phyloP scores from a whole-genome alignment of 805 yeast genomes.

The Zygotorulaspora florentina region DNA sequence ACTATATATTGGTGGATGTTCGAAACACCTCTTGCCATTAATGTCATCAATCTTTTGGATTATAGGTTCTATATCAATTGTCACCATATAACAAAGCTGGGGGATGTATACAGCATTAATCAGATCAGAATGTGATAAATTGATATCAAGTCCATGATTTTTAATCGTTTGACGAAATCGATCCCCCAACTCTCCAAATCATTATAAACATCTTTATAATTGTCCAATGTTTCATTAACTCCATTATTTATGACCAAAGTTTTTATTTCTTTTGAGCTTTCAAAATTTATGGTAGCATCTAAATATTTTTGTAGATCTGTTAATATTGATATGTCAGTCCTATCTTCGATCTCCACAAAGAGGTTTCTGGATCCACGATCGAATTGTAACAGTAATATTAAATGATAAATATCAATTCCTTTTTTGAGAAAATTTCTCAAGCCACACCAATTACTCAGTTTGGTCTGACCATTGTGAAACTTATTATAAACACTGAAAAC shows the following conservation, averaged over 20 bases:
- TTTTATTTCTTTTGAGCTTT: constrained; percentile 30
- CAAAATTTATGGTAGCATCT: constrained; percentile 37
- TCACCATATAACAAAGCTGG: constrained; percentile 42
- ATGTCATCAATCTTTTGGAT: constrained; percentile 3
- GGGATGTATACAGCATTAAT: constrained; percentile 43
- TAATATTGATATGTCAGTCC: constrained; percentile 12
- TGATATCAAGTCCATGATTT: background rate
- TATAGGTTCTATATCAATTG: constrained; percentile 19
- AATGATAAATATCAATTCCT: constrained; percentile 14
- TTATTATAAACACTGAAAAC: constrained; percentile 21
- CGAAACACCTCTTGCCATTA: constrained; percentile 39
- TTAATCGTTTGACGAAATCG: constrained; percentile 10
- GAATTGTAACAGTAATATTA: constrained; percentile 12
- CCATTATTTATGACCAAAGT: constrained; percentile 32
- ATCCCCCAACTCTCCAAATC: constrained; percentile 32
- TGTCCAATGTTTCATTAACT: constrained; percentile 30
- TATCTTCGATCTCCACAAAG: constrained; percentile 14
- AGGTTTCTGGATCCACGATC: constrained; percentile 5
- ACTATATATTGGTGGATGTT: constrained; percentile 38
- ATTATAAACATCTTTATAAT: constrained; percentile 25
- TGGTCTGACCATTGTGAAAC: constrained; percentile 28
- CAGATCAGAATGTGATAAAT: constrained; percentile 9
- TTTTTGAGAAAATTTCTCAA: constrained; percentile 25
- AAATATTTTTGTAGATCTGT: constrained; percentile 9
- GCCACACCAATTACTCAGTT: constrained; percentile 31